phyloP scores from a whole-genome alignment of 129 eudicot species.

The Chrysanthemum seticuspe region DNA sequence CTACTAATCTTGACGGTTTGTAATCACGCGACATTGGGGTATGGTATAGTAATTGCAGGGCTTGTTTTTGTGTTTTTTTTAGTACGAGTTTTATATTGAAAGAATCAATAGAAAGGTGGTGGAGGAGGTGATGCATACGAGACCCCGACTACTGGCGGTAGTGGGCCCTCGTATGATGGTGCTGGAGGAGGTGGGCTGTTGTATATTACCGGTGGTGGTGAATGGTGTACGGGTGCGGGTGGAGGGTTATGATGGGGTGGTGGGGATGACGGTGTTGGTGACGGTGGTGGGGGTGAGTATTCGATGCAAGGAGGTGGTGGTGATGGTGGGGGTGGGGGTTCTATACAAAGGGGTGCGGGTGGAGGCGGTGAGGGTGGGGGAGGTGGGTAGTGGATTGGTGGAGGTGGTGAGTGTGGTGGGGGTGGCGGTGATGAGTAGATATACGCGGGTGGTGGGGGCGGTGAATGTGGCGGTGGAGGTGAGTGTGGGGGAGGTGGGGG shows the following conservation, averaged over 20 bases:
- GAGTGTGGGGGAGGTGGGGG: conserved; percentile 32
- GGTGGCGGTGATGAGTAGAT: conserved; percentile 42
- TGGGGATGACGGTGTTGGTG: conserved; percentile 34
- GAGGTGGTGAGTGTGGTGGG: conserved; percentile 45
- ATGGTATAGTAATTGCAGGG: conserved; percentile 28
- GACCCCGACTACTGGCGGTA: conserved; percentile 68
- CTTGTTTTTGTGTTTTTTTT: conserved; percentile 17
- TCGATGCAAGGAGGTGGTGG: conserved; percentile 44
- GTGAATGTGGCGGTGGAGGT: conserved; percentile 49
- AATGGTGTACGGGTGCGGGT: conserved; percentile 41
- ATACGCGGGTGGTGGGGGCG: conserved; percentile 46
- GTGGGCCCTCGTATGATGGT: conserved; percentile 62
- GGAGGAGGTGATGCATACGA: conserved; percentile 85
- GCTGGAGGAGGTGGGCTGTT: conserved; percentile 49
- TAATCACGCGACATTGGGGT: conserved; percentile 33
- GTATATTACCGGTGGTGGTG: conserved; percentile 38
- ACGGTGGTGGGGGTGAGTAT: conserved; percentile 36
- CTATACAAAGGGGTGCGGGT: conserved; percentile 38
- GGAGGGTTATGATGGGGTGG: conserved; percentile 20
- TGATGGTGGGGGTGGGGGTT: conserved; percentile 48
- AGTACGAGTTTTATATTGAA: conserved; percentile 39
- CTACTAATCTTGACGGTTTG: conserved; percentile 19
- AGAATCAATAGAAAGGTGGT: conserved; percentile 90
- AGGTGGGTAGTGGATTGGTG: conserved; percentile 40
- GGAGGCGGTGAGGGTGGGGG: conserved; percentile 48